phyloP scores from a whole-genome alignment of 2,329 filamentous ascomycete species.

The Ophiostoma sp. region DNA sequence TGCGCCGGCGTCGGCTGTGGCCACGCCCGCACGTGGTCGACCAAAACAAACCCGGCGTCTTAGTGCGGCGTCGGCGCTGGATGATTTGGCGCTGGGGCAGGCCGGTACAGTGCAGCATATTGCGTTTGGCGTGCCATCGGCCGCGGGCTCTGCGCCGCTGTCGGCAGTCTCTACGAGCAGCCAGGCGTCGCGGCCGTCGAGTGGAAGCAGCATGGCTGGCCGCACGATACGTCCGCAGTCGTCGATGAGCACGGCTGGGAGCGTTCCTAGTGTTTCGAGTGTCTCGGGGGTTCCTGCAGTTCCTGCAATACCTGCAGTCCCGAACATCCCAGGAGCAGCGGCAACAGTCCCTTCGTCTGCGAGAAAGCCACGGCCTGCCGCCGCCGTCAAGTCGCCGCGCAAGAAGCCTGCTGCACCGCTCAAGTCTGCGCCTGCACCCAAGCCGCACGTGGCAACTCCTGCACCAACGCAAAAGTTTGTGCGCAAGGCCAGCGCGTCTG shows the following conservation, averaged over 20 bases:
- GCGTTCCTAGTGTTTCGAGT: conserved; percentile 26
- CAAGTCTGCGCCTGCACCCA: background rate
- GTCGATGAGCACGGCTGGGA: conserved; percentile 38
- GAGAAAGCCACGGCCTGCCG: conserved; percentile 56
- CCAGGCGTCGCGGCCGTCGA: conserved; percentile 37
- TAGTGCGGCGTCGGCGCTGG: conserved; percentile 43
- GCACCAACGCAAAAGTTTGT: conserved; percentile 15
- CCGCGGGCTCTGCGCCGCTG: background rate
- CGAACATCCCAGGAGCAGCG: background rate
- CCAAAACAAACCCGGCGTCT: conserved; percentile 42
- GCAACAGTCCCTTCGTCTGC: conserved; percentile 39
- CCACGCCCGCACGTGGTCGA: conserved; percentile 26
- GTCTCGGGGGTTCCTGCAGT: background rate
- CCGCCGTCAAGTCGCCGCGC: conserved; percentile 32
- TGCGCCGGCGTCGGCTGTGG: background rate
- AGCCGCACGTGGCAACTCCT: conserved; percentile 8
- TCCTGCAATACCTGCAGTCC: background rate
- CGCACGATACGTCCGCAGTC: conserved; percentile 37
- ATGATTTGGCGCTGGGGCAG: conserved; percentile 15
- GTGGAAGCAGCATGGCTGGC: conserved; percentile 30
- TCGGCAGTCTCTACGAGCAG: conserved; percentile 28
- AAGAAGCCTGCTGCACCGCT: conserved; percentile 21
- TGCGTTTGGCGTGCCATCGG: background rate
- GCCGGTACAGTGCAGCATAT: conserved; percentile 22
- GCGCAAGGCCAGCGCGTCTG: conserved; percentile 5